Percentiles rank a stretch among this genome's conserved stretches.
phyloP scores from a whole-genome alignment of 116 monocot genomes.

The Papilionanthe hybrid region DNA sequence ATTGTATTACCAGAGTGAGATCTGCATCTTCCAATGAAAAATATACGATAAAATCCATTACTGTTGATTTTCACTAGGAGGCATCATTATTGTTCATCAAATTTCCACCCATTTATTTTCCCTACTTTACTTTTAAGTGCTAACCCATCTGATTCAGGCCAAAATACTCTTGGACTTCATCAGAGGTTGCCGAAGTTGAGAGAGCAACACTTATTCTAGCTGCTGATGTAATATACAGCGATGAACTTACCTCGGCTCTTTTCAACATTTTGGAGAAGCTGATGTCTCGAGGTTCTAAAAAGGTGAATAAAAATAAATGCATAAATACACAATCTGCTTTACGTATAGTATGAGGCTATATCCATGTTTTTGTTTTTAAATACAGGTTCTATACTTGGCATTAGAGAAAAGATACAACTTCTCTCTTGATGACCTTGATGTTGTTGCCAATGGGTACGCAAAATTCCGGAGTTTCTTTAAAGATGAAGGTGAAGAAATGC shows the following conservation, averaged over 20 bases:
- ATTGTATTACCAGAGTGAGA: too few relatives aligned
- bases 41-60: too few relatives aligned
- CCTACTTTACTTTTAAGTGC: neutral
- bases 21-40: too few relatives aligned
- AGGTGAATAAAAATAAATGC: constrained; percentile 31
- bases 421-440: constrained; percentile 70
- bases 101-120: neutral
- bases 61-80: too few relatives aligned
- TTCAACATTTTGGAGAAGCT: constrained; percentile 48
- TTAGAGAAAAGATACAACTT: constrained; percentile 96
- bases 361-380: neutral
- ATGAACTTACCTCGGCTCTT: constrained; percentile 74
- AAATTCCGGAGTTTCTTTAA: constrained; percentile 61
- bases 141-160: constrained; percentile 23
- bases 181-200: constrained; percentile 68
- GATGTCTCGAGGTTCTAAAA: constrained; percentile 66
- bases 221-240: constrained; percentile 89
- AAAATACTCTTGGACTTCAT: constrained; percentile 52
- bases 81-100: too few relatives aligned
- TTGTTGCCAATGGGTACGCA: constrained; percentile 88
- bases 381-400: constrained; percentile 75
- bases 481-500: constrained; percentile 28
- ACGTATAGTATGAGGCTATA: too few relatives aligned
- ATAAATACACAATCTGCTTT: too few relatives aligned
- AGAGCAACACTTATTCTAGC: constrained; percentile 57